Percentiles rank a stretch among this genome's conserved stretches.
Conservation (phyloP, 2,329 filamentous ascomycete genomes). For the Blumeria hordei region DNA sequence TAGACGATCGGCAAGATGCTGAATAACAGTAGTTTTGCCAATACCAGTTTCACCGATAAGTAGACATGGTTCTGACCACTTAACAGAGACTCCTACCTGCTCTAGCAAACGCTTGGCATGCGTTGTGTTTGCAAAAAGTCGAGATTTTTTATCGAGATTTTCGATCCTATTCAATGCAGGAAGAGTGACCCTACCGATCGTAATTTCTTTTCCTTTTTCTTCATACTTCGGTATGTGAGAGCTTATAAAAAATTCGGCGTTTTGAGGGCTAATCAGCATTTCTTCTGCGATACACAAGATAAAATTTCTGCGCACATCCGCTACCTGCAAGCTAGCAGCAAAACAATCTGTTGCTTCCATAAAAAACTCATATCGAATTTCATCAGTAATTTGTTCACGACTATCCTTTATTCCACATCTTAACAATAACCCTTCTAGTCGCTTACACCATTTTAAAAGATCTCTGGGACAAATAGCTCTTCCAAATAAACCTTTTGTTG, state of each 20-base stretch:
- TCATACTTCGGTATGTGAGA: conserved; percentile 49
- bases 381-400: conserved; percentile 47
- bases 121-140: conserved; percentile 68
- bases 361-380: conserved; percentile 60
- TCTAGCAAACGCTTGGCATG: conserved; percentile 71
- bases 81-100: conserved; percentile 62
- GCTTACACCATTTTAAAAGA: conserved; percentile 73
- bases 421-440: conserved; percentile 42
- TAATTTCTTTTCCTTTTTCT: conserved; percentile 31
- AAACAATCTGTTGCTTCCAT: conserved; percentile 89
- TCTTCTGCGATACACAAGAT: conserved; percentile 57
- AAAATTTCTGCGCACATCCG: conserved; percentile 31
- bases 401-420: conserved; percentile 37
- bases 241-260: conserved; percentile 52
- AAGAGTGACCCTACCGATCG: conserved; percentile 41
- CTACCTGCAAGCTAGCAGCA: conserved; percentile 51
- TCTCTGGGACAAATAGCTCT: conserved; percentile 45
- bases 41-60: conserved; percentile 98
- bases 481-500: conserved; percentile 24
- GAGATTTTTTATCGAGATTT: conserved; percentile 18
- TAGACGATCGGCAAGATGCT: conserved; percentile 66
- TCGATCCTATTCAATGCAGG: conserved; percentile 22
- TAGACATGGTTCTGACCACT: conserved; percentile 66
- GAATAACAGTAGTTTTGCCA: conserved; percentile 88
- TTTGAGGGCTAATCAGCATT: conserved; percentile 64